phyloP scores from a whole-genome alignment of 2,329 filamentous ascomycete species.

The Arthrobotrys pseudoclavata region DNA sequence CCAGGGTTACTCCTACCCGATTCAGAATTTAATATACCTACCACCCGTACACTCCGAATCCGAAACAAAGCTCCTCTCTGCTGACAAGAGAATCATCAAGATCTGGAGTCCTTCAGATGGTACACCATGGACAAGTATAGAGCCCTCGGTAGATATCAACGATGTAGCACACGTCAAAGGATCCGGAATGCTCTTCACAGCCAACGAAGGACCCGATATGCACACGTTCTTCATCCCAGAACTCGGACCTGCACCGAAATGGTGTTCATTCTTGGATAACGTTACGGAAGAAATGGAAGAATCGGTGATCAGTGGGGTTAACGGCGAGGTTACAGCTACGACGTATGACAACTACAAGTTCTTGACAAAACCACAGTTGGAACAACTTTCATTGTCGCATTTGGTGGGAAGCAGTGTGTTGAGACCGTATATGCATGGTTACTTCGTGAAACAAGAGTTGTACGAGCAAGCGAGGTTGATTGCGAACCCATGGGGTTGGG shows the following conservation, averaged over 20 bases:
- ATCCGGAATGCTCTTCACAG: conserved; percentile 93
- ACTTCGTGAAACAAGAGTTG: conserved; percentile 93
- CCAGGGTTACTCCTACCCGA: conserved; percentile 93
- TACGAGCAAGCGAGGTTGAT: conserved; percentile 96
- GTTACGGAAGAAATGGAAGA: conserved; percentile 99
- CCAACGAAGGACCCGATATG: conserved; percentile 95
- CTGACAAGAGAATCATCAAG: conserved; percentile 97
- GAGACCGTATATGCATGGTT: conserved; percentile 98
- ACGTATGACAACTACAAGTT: conserved; percentile 99
- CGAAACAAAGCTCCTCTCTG: conserved; percentile 88
- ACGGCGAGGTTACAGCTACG: conserved; percentile 69
- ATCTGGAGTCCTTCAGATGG: conserved; percentile 89
- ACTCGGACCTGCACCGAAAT: conserved; percentile 90
- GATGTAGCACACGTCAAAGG: conserved; percentile 92
- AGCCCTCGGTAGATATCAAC: conserved; percentile 94
- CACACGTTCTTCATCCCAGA: conserved; percentile 96
- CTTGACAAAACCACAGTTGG: conserved; percentile 87
- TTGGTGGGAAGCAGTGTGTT: conserved; percentile 89
- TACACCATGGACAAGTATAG: conserved; percentile 92
- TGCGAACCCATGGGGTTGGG: conserved; percentile 91
- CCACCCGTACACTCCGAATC: conserved; percentile 75
- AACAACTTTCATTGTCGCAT: conserved; percentile 86
- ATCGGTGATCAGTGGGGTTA: conserved; percentile 69
- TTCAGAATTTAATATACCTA: conserved; percentile 83
- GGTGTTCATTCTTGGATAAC: conserved; percentile 97